Evolutionary conservation across 2,329 filamentous ascomycete genomes (phyloP), one percentile per base, ranked within the genome.

Genomic region (Elsinoe ampelina): DNA sequence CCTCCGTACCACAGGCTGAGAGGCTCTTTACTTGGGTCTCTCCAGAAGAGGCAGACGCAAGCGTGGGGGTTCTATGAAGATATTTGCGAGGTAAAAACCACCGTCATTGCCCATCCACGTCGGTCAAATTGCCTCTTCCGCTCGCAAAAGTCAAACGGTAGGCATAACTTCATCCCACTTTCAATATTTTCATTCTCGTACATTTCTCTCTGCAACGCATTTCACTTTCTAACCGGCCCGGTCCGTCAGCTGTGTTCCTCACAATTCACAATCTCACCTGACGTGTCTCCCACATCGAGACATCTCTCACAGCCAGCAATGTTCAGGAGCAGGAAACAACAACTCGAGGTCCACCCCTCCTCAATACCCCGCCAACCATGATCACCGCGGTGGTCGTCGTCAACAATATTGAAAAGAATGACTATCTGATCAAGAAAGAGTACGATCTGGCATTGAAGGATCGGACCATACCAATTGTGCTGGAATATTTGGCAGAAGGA

Each of bases 401-500:
- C 10, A 52, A 52, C 48, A 34, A 52, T 17, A 39, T 52, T 39
- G 34, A 52, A n/a, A 48, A 48, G 30, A 34, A 56, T 26, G 54
- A 48, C 54, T 38, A 47, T 17, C 10, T 38, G 7, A 38, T 56
- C 22, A 38, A 38, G 19, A 56, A 48, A 26, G 39, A 45, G 5
- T 56, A 47, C 15, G 54, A 56, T 26, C 34, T 12, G 6, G 41
- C 38, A 5, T 15, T 19, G 8, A 56, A 56, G 34, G 54, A 56
- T n/a, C 30, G 32, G n/a, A 56, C 30, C 12, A 30, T 56, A 34
- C 35, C 38, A 1, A 57, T 54, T 7, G 41, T 32, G 13, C 58
- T 69, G 41, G 61, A 66, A 15, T 71, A 70, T 51, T 61, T 69
- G n/a, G 65, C 67, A 47, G 69, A 71, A 63, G 69, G 69, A 52